Percentiles rank a stretch among this genome's conserved stretches.
Conservation (phyloP, 345 rosid species). For the Salix viminalis region DNA sequence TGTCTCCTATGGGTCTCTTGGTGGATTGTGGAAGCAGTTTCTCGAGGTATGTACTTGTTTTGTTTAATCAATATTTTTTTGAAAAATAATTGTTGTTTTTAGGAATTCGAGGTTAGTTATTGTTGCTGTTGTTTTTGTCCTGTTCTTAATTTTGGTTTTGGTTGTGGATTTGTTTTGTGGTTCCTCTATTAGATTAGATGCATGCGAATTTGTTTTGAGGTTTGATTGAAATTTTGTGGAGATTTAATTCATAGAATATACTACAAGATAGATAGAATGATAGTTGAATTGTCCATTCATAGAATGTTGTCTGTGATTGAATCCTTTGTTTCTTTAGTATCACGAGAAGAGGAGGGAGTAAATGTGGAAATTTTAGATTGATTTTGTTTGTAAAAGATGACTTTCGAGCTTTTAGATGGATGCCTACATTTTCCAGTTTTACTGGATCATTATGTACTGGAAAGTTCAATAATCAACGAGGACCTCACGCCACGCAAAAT, state of each 20-base stretch:
- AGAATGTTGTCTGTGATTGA: background rate
- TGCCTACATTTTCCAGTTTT: no score
- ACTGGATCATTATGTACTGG: background rate
- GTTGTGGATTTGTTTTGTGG: background rate
- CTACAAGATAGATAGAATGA: background rate
- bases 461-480: background rate
- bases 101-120: background rate
- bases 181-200: background rate
- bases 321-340: background rate
- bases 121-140: background rate
- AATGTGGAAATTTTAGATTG: no score
- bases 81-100: background rate
- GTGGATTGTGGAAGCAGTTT: conserved; percentile 28
- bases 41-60: conserved; percentile 30
- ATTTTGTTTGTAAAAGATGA: no score
- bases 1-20: conserved; percentile 31
- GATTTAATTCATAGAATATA: background rate
- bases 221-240: background rate
- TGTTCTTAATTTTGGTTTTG: background rate
- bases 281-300: background rate
- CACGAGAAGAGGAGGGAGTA: no score
- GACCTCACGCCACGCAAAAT: background rate
- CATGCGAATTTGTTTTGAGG: background rate
- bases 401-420: no score
- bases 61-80: background rate